Evolutionary conservation across 2,329 filamentous ascomycete genomes (phyloP).

Genomic region (Trichoderma oligosporum): DNA sequence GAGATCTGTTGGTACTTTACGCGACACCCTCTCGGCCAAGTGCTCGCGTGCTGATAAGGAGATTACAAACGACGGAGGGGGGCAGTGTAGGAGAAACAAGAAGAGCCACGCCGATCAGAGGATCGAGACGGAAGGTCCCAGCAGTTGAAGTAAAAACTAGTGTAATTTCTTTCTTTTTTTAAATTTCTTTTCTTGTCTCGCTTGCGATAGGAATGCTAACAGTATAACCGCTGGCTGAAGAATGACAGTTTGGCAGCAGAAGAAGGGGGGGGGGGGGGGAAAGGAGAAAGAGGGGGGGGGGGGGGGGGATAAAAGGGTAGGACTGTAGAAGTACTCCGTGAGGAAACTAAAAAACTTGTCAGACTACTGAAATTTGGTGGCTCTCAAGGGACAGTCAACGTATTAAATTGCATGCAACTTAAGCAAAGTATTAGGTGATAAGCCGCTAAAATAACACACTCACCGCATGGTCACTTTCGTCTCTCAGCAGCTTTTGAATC

Average conservation of each 20-base stretch:
- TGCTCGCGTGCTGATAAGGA: conserved; percentile 20
- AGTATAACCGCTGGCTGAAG: background rate
- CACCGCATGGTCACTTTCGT: background rate
- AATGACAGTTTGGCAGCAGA: background rate
- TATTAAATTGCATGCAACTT: conserved; percentile 14
- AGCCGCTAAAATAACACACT: conserved; percentile 13
- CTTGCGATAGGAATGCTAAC: conserved; percentile 2
- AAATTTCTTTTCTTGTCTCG: conserved; percentile 4
- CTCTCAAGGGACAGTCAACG: conserved; percentile 8
- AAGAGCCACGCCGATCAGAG: background rate
- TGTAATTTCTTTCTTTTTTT: no score
- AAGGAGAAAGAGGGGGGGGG: background rate
- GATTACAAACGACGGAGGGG: conserved; percentile 14
- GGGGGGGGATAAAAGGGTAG: background rate
- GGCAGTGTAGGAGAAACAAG: conserved; percentile 14
- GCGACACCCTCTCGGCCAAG: conserved; percentile 15
- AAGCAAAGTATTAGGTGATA: conserved; percentile 4
- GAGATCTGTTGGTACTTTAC: conserved; percentile 18
- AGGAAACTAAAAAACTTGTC: conserved; percentile 5
- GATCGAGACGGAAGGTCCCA: background rate
- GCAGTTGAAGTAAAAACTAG: background rate
- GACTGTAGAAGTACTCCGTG: background rate
- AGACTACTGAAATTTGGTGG: conserved; percentile 10
- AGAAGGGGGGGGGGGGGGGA: background rate
- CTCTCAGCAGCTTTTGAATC: no score